These are phyloP conservation scores for Hydnomerulius pinastri DNA, from an alignment of 768 basidiomycete genomes.

Conservation along the genomic window DNA sequence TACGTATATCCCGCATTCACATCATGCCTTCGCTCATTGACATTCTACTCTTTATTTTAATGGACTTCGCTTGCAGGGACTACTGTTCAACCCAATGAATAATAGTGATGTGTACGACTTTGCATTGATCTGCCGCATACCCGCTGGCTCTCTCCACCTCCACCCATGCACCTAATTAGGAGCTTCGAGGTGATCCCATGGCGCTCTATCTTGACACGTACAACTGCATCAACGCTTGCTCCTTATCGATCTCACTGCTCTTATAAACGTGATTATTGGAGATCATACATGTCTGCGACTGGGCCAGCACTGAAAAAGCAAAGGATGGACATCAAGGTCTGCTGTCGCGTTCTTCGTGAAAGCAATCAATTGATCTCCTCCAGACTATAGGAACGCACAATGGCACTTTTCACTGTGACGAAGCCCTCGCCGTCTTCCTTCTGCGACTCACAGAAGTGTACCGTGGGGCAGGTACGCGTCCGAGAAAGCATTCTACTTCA, in stretches of 20 bases:
- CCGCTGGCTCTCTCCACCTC: no score
- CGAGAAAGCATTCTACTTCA: not conserved
- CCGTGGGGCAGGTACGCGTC: slow-evolving; percentile 64
- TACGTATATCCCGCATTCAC: slow-evolving; percentile 20
- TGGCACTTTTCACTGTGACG: slow-evolving; percentile 96
- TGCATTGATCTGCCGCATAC: no score
- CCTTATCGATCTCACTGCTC: slow-evolving; percentile 1
- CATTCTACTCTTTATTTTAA: slow-evolving; percentile 23
- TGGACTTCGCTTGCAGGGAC: slow-evolving; percentile 19
- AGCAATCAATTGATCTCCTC: not conserved
- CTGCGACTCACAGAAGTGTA: slow-evolving; percentile 77
- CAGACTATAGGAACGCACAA: slow-evolving; percentile 92
- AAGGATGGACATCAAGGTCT: slow-evolving; percentile 46
- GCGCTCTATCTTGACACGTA: not conserved
- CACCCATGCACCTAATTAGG: not conserved
- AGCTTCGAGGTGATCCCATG: no score
- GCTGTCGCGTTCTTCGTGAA: not conserved
- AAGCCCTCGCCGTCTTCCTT: slow-evolving; percentile 91
- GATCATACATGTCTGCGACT: slow-evolving; percentile 21
- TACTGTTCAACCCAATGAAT: slow-evolving; percentile 15
- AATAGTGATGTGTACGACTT: slow-evolving; percentile 12
- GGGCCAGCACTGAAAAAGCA: slow-evolving; percentile 39
- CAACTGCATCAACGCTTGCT: not conserved
- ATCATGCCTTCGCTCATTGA: slow-evolving; percentile 27
- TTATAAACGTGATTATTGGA: not conserved